phyloP scores from a whole-genome alignment of 768 basidiomycete species.

The Tulasnella sp. region DNA sequence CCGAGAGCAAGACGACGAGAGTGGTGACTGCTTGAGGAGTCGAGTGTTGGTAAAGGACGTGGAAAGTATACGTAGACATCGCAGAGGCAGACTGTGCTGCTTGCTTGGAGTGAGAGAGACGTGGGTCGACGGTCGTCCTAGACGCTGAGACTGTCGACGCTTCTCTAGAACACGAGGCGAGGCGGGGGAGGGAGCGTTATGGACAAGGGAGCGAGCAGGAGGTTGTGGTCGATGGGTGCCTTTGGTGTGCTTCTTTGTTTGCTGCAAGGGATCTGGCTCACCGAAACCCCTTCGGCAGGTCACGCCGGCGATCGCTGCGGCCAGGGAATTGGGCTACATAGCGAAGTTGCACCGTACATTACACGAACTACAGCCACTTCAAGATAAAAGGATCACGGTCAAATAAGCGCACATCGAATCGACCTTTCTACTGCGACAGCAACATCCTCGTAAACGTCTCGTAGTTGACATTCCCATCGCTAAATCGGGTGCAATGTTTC shows the following conservation, averaged over 20 bases:
- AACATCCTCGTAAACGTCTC: constrained; percentile 94
- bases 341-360: background rate
- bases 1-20: constrained; percentile 1
- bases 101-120: background rate
- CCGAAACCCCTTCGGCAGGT: background rate
- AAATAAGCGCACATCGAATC: background rate
- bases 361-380: background rate
- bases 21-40: constrained; percentile 2
- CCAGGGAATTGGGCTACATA: background rate
- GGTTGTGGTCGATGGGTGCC: background rate
- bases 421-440: constrained; percentile 54
- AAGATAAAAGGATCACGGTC: background rate
- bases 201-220: background rate
- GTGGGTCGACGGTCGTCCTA: background rate
- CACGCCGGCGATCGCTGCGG: background rate
- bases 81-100: background rate
- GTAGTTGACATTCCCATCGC: constrained; percentile 96
- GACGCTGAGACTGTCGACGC: background rate
- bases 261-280: background rate
- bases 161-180: background rate
- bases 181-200: background rate
- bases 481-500: constrained; percentile 24
- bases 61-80: background rate
- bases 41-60: constrained; percentile 1
- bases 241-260: background rate